Percentiles rank a stretch among this genome's conserved stretches.
Evolutionary conservation across 257 asterid species (phyloP).

Genomic region (Gynochthodes officinalis): DNA sequence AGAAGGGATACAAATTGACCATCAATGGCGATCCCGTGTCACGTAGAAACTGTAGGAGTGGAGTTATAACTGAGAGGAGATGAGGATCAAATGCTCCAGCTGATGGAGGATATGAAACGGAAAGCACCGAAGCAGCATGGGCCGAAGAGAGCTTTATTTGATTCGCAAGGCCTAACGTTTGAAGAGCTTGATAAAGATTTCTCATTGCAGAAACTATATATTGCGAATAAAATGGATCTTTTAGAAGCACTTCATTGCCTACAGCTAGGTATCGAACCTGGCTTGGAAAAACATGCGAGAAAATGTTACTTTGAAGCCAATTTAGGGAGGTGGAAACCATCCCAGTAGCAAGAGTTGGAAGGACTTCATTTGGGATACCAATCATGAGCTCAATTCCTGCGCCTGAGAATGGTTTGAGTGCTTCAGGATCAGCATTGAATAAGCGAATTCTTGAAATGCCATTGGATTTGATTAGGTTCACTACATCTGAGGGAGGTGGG

Average conservation of each 20-base stretch:
- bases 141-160: slow-evolving; percentile 50
- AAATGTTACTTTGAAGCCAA: slow-evolving; percentile 59
- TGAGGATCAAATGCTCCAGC: slow-evolving; percentile 39
- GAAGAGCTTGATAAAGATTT: slow-evolving; percentile 50
- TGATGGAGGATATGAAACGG: slow-evolving; percentile 61
- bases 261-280: slow-evolving; percentile 58
- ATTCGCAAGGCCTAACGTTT: slow-evolving; percentile 36
- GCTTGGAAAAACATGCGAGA: slow-evolving; percentile 35
- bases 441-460: slow-evolving; percentile 46
- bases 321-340: slow-evolving; percentile 28
- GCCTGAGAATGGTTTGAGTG: slow-evolving; percentile 48
- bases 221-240: slow-evolving; percentile 49
- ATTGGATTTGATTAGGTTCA: slow-evolving; percentile 45
- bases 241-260: slow-evolving; percentile 54
- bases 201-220: slow-evolving; percentile 49
- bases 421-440: slow-evolving; percentile 52
- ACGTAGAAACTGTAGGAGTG: slow-evolving; percentile 40
- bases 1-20: slow-evolving; percentile 68
- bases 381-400: slow-evolving; percentile 51
- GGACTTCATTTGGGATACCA: slow-evolving; percentile 72
- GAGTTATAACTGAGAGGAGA: slow-evolving; percentile 27
- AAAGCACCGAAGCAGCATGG: slow-evolving; percentile 49
- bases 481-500: slow-evolving; percentile 43
- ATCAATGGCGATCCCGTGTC: slow-evolving; percentile 48
- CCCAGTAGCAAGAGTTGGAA: slow-evolving; percentile 55